Evolutionary conservation across 805 yeast genomes (phyloP).

Genomic region (Saturnispora ahearnii): DNA sequence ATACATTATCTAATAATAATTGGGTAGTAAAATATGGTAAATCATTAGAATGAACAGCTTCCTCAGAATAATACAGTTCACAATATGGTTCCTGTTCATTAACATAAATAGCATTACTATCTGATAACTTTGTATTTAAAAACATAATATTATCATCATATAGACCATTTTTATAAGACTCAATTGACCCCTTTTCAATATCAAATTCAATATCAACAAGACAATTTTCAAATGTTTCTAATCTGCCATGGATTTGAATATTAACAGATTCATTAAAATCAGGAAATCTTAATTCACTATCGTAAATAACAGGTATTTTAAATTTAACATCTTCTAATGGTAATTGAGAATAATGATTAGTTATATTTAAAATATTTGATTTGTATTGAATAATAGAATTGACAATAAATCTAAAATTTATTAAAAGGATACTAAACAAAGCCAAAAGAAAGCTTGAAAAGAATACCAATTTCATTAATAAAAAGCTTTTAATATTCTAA

Average conservation of each 20-base stretch:
- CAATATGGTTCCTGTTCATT: constrained; percentile 19
- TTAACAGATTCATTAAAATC: constrained; percentile 54
- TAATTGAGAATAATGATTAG: constrained; percentile 20
- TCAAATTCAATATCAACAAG: constrained; percentile 17
- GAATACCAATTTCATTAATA: neutral
- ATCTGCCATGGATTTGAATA: constrained; percentile 35
- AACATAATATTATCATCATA: constrained; percentile 14
- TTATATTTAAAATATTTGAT: neutral
- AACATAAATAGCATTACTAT: constrained; percentile 23
- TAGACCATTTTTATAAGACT: constrained; percentile 3
- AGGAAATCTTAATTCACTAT: constrained; percentile 45
- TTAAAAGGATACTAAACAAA: neutral
- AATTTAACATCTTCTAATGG: constrained; percentile 36
- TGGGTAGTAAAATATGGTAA: constrained; percentile 43
- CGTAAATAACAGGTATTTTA: constrained; percentile 35
- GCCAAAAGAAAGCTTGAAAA: neutral
- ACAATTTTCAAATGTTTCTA: constrained; percentile 22
- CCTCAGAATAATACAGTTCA: constrained; percentile 28
- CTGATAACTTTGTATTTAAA: constrained; percentile 14
- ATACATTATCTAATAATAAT: constrained; percentile 25
- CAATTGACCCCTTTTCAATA: constrained; percentile 13
- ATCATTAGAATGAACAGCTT: constrained; percentile 37
- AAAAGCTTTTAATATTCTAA: neutral
- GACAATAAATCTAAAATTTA: neutral
- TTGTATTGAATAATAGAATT: neutral